Evolutionary conservation across 2,329 filamentous ascomycete species (phyloP).

Genomic region (Fusarium redolens): DNA sequence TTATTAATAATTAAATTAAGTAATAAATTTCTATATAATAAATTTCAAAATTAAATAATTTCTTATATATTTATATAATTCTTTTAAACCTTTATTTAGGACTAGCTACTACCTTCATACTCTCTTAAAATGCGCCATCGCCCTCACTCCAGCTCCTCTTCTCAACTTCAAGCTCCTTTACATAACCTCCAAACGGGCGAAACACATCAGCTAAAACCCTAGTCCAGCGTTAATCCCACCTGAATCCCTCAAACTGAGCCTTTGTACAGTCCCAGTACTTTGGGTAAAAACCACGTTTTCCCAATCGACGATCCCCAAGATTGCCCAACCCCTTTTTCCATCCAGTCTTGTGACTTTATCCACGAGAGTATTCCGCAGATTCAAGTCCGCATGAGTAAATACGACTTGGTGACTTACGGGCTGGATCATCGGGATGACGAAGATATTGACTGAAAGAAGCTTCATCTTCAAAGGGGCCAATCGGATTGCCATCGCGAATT

Average conservation of each 20-base stretch:
- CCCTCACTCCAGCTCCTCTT: background rate
- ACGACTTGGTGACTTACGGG: slow-evolving; percentile 41
- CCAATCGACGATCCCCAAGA: slow-evolving; percentile 46
- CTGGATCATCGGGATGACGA: slow-evolving; percentile 46
- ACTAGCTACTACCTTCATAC: too few species aligned
- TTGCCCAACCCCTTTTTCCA: slow-evolving; percentile 34
- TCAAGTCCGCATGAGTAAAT: slow-evolving; percentile 57
- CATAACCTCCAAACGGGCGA: background rate
- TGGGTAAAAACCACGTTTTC: slow-evolving; percentile 41
- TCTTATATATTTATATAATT: too few species aligned
- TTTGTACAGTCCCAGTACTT: slow-evolving; percentile 44
- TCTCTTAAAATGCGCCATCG: background rate
- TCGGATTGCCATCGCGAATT: slow-evolving; percentile 33
- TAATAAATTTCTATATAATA: too few species aligned
- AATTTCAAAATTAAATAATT: too few species aligned
- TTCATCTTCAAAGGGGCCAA: slow-evolving; percentile 48
- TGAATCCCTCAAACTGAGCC: background rate
- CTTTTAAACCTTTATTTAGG: too few species aligned
- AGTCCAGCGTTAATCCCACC: background rate
- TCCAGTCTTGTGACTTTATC: slow-evolving; percentile 35
- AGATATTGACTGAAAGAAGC: slow-evolving; percentile 48
- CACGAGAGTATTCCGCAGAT: slow-evolving; percentile 45
- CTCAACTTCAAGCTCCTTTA: background rate
- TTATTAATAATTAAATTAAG: too few species aligned
- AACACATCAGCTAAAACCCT: background rate